Conservation (phyloP, 1,284 basidiomycete genomes). For the Boletus smithii region DNA sequence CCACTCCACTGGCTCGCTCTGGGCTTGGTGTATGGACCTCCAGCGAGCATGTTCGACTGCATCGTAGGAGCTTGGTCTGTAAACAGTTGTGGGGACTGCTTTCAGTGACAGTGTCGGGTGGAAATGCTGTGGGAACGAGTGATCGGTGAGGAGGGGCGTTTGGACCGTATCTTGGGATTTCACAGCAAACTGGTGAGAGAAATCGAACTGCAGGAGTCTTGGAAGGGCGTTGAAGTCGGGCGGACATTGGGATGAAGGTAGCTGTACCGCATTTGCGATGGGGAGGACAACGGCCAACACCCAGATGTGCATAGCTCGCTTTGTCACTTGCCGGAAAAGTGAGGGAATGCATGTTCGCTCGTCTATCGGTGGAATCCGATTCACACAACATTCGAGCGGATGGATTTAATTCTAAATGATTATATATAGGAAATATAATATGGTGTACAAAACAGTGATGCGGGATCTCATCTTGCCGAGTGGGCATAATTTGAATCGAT, state of each 20-base stretch:
- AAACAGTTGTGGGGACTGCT: constrained; percentile 55
- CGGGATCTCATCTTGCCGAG: constrained; percentile 7
- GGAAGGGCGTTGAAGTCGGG: not conserved
- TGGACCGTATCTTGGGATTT: constrained; percentile 4
- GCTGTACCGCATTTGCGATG: constrained; percentile 5
- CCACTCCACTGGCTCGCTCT: constrained; percentile 60
- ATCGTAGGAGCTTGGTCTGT: constrained; percentile 53
- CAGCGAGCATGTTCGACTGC: constrained; percentile 51
- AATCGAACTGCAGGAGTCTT: constrained; percentile 24
- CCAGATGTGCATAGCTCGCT: constrained; percentile 7
- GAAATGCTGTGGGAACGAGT: constrained; percentile 8
- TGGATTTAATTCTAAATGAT: not conserved
- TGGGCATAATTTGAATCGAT: constrained; percentile 45
- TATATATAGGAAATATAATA: constrained; percentile 4
- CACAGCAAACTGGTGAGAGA: constrained; percentile 19
- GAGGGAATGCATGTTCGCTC: no score
- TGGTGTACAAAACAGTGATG: not conserved
- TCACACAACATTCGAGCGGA: constrained; percentile 8
- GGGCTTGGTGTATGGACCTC: constrained; percentile 44
- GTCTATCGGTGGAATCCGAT: not conserved
- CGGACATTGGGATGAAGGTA: not conserved
- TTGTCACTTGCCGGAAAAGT: no score
- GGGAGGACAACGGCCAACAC: not conserved
- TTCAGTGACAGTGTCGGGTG: constrained; percentile 38
- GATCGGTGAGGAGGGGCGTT: constrained; percentile 2